These are phyloP conservation scores for Galerina sulciceps DNA, from an alignment of 768 basidiomycete species.

Conservation along the genomic window DNA sequence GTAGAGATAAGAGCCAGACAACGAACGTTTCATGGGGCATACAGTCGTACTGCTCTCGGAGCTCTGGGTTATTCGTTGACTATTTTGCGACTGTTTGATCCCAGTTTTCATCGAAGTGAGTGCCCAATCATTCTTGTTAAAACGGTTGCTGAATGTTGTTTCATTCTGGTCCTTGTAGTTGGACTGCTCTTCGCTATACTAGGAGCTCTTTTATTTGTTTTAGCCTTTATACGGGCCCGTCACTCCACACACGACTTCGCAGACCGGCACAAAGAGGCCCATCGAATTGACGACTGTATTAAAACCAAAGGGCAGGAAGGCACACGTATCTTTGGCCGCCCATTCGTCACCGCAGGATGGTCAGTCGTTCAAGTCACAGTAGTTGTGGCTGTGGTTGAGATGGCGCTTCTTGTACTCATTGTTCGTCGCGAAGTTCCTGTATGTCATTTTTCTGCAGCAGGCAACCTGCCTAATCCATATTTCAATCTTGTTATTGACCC, in stretches of 20 bases:
- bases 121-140: slow-evolving; percentile 1
- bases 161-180: slow-evolving; percentile 28
- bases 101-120: slow-evolving; percentile 73
- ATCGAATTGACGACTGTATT: slow-evolving; percentile 40
- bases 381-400: slow-evolving; percentile 66
- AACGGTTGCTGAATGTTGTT: background rate
- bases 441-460: slow-evolving; percentile 1
- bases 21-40: slow-evolving; percentile 84
- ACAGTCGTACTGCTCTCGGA: slow-evolving; percentile 74
- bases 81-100: slow-evolving; percentile 80
- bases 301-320: slow-evolving; percentile 65
- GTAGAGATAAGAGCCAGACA: slow-evolving; percentile 80
- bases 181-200: slow-evolving; percentile 71
- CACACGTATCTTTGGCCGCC: slow-evolving; percentile 70
- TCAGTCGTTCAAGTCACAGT: slow-evolving; percentile 63
- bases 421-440: slow-evolving; percentile 34
- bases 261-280: slow-evolving; percentile 50
- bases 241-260: slow-evolving; percentile 80
- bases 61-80: slow-evolving; percentile 76
- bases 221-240: slow-evolving; percentile 63
- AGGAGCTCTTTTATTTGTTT: slow-evolving; percentile 59
- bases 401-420: slow-evolving; percentile 68
- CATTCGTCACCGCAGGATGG: slow-evolving; percentile 83
- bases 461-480: background rate
- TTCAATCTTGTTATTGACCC: background rate